Percentiles rank a stretch among this genome's conserved stretches.
These are phyloP conservation scores for Obba rivulosa DNA, from an alignment of 768 basidiomycete genomes.

Conservation along the genomic window DNA sequence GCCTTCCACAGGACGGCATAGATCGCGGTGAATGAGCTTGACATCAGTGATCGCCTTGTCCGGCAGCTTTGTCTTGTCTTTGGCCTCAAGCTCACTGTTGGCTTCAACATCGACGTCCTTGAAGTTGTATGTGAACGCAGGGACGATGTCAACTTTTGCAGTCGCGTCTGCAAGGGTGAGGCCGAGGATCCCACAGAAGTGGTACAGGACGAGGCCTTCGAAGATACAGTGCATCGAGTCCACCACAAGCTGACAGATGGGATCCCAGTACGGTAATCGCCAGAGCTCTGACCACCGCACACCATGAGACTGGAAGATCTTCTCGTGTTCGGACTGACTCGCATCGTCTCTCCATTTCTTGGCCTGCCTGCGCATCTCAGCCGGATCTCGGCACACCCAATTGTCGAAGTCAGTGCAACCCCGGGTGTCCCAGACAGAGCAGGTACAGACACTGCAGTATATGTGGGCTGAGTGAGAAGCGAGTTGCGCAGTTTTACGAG, in stretches of 20 bases:
- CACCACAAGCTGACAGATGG: constrained; percentile 9
- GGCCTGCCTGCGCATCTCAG: not conserved
- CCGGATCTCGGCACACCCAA: not conserved
- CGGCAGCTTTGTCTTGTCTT: no score
- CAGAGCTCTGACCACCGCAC: constrained; percentile 18
- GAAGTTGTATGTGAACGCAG: not conserved
- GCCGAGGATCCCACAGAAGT: constrained; percentile 2
- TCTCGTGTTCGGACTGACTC: not conserved
- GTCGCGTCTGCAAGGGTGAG: not conserved
- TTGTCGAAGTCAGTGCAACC: not conserved
- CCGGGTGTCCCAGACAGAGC: not conserved
- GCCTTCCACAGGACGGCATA: not conserved
- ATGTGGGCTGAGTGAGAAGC: constrained; percentile 18
- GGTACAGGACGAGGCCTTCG: constrained; percentile 1
- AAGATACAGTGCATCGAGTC: constrained; percentile 25
- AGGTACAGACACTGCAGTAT: constrained; percentile 27
- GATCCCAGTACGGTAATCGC: constrained; percentile 24
- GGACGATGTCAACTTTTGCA: not conserved
- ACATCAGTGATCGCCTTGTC: not conserved
- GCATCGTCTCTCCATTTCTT: constrained; percentile 11
- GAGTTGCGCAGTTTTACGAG: constrained; percentile 23
- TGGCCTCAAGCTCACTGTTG: not conserved
- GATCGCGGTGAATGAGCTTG: not conserved
- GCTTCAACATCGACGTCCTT: not conserved
- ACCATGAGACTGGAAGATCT: constrained; percentile 13